Base-by-base conservation (phyloP, 108 stramenopile species). In the Aurantiochytrium sp. region DNA sequence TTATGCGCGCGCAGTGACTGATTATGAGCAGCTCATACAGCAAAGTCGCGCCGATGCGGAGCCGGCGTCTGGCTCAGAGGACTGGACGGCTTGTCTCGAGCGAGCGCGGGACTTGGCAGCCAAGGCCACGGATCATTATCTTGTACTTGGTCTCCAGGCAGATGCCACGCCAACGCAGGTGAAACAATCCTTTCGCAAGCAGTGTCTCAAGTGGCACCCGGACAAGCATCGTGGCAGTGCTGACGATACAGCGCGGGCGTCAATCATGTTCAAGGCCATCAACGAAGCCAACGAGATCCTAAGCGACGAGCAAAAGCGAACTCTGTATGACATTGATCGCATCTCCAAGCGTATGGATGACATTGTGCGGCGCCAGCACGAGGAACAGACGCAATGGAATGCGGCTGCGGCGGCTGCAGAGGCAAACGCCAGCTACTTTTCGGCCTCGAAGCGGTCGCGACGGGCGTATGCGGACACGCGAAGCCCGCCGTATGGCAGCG, bases 341-440 rank as follows among this genome's bases (percentile, higher is more conserved):
- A 43, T 88, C 51, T 83, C 76, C 12, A 83, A 83, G 51, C 76
- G 76, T 18, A 83, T 83, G 76, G 76, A 83, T n/a, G 88, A 88
- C 47, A 44, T 88, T n/a, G 88, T 60, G 5, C 60, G 60, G 5
- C 43, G 60, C 5, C n/a, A 60, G 47, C 14, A 29, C 60, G 87
- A 59, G 23, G 87, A 88, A 5, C 58, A 88, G 18, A 16, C 29
- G 45, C n/a, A 18, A n/a, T 35, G 58, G 87, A 59, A 88, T 35
- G 19, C 59, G 5, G 19, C 58, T 16, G 10, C 58, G 47, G 18
- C 59, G 4, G 19, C 58, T 8, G 10, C 58, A 14, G 18, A 60
- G 58, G 87, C 87, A 8, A 88, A 25, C 0, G n/a, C 57, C 18
- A 16, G 19, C 45, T 43, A 21, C 5, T 49, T 57, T 49, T 45